Evolutionary conservation across 2,329 filamentous ascomycete genomes (phyloP).

Genomic region (Colletotrichum australisinense): DNA sequence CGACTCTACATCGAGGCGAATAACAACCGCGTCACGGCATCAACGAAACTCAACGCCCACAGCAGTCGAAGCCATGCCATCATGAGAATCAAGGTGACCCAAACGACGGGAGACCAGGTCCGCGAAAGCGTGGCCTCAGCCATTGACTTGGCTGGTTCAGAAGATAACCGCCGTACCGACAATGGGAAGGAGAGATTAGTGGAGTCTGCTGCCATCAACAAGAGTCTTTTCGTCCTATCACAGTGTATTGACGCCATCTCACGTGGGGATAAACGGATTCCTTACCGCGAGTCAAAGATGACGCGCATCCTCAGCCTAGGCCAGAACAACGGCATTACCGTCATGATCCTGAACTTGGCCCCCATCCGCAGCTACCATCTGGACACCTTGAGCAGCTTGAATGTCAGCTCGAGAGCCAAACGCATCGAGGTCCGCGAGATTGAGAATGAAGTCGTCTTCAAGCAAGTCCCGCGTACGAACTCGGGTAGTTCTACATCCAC

Average conservation of each 20-base stretch:
- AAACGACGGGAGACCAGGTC: conserved; percentile 75
- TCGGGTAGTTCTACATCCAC: conserved; percentile 52
- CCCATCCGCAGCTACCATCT: conserved; percentile 93
- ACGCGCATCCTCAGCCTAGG: conserved; percentile 91
- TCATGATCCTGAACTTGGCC: conserved; percentile 96
- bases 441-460: conserved; percentile 94
- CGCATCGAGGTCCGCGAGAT: conserved; percentile 96
- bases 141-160: conserved; percentile 94
- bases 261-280: conserved; percentile 79
- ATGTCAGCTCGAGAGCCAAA: conserved; percentile 95
- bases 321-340: conserved; percentile 93
- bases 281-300: conserved; percentile 97
- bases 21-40: conserved; percentile 87
- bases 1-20: conserved; percentile 91
- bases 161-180: conserved; percentile 94
- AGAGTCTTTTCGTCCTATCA: conserved; percentile 92
- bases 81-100: conserved; percentile 87
- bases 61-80: conserved; percentile 93
- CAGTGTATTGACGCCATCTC: conserved; percentile 97
- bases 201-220: conserved; percentile 98
- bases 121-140: conserved; percentile 88
- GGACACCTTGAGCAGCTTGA: conserved; percentile 92
- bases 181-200: conserved; percentile 92
- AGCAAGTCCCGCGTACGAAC: conserved; percentile 72
- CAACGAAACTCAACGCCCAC: conserved; percentile 92